Evolutionary conservation across 164 flowering plant species (phyloP), one percentile per base, ranked within the genome.

Genomic region (Stephania japonica): DNA sequence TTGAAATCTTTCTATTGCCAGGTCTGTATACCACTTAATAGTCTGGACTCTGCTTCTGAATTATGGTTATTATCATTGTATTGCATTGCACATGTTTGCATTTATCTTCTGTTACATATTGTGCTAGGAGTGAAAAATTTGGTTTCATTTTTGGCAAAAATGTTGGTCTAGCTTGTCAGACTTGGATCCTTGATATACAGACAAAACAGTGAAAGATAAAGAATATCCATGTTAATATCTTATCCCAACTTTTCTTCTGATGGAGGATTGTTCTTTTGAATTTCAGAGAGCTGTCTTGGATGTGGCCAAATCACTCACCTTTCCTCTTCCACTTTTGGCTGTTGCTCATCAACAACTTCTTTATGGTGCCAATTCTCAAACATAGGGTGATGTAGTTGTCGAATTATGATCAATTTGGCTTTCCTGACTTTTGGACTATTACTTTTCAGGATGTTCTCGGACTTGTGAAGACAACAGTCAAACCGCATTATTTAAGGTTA

Each of bases 321-420:
- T 93, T 83, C 99, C 98, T 76, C 87, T 92, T 75, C 99, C 94
- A 73, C 95, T 96, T 73, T 72, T 91, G 78, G 86, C 94, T 44
- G 87, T 85, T 79, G 90, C 97, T 79, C 87, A 88, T 85, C 97
- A 93, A 78, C 97, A 96, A 79, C 87, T 96, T 72, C 82, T 90
- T 65, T 81, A 80, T 79, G 99, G 98, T 93, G 88, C 59, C 9
- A 32, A 68, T 13, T 53, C 61, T 53, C 18, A 53, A 53, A 16
- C n/a, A 53, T n/a, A 25, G 23, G 44, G 72, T 10, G 38, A 1
- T 7, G 13, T 49, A 9, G 49, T 42, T 38, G 32, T 25, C 32
- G 27, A 16, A 68, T 18, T 38, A 4, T 14, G 43, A 67, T 14
- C 63, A 68, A 21, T 42, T 42, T 78, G 56, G 6, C 74, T 59